phyloP scores from a whole-genome alignment of 495 filamentous ascomycete genomes.

The Aspergillus incahuasiensis region DNA sequence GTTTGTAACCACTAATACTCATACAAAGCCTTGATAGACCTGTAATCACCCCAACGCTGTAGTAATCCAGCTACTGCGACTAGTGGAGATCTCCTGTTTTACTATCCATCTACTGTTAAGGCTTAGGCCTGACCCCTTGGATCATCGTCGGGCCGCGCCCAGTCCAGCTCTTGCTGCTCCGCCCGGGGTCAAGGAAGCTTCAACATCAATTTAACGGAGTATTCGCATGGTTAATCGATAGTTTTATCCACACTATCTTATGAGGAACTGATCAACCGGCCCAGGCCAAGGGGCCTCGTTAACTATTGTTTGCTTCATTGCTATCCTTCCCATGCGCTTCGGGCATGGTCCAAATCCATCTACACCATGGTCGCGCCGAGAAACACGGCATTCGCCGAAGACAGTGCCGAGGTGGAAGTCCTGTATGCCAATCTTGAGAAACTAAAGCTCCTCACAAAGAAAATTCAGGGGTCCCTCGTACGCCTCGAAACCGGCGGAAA shows the following conservation, averaged over 20 bases:
- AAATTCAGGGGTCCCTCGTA: constrained; percentile 82
- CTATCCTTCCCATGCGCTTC: background rate
- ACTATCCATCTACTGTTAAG: too few relatives aligned
- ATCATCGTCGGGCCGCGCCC: background rate
- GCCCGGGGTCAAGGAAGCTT: too few relatives aligned
- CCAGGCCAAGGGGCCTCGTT: constrained; percentile 26
- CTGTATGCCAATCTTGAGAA: constrained; percentile 62
- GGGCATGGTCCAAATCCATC: constrained; percentile 29
- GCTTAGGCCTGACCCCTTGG: background rate
- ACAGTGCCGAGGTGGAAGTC: constrained; percentile 68
- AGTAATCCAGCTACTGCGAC: too few relatives aligned
- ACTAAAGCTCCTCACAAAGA: constrained; percentile 74
- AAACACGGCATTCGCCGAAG: constrained; percentile 58
- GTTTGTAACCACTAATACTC: too few relatives aligned
- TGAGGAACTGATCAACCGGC: background rate
- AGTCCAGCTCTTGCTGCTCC: background rate
- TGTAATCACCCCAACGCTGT: too few relatives aligned
- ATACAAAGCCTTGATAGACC: too few relatives aligned
- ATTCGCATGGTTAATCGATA: background rate
- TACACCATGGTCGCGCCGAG: constrained; percentile 46
- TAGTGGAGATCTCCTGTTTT: too few relatives aligned
- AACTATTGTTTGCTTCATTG: background rate
- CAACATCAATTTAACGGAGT: too few relatives aligned
- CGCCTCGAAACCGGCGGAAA: constrained; percentile 82
- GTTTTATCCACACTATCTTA: background rate